Evolutionary conservation across 345 rosid species (phyloP).

Genomic region (Euclidium syriacum): DNA sequence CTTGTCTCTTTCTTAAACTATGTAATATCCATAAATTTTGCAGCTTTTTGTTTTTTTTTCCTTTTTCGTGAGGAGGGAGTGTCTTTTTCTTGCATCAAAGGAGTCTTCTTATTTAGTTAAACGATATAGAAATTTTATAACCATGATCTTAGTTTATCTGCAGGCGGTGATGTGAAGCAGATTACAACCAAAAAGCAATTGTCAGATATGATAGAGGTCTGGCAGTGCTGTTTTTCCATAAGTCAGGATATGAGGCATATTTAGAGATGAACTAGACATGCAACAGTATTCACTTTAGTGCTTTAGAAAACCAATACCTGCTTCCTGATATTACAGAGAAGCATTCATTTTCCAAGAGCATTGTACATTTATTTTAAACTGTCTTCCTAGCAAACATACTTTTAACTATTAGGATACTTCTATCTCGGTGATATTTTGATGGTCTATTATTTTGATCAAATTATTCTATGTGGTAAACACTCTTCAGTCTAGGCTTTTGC

Average conservation of each 20-base stretch:
- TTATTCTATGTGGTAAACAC: not conserved
- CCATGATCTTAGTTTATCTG: slow-evolving; percentile 49
- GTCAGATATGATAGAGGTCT: slow-evolving; percentile 90
- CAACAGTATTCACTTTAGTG: not conserved
- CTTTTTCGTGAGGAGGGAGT: not conserved
- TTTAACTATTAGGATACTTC: not conserved
- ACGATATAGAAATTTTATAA: slow-evolving; percentile 21
- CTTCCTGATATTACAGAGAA: not conserved
- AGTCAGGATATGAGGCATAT: not conserved
- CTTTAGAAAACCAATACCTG: not conserved
- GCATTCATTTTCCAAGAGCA: not conserved
- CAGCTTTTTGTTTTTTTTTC: not conserved
- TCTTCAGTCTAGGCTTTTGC: not conserved
- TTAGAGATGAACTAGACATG: not conserved
- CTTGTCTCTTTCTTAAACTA: not conserved
- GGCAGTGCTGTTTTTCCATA: slow-evolving; percentile 24
- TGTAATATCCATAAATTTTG: not conserved
- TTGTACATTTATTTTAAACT: too few relatives aligned
- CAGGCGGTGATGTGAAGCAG: slow-evolving; percentile 97
- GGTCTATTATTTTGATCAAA: not conserved
- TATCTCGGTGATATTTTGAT: not conserved
- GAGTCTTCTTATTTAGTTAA: not conserved
- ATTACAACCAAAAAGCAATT: slow-evolving; percentile 56
- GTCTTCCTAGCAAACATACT: not conserved
- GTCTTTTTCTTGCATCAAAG: not conserved